Percentiles rank a stretch among this genome's conserved stretches.
phyloP scores from a whole-genome alignment of 2,329 filamentous ascomycete genomes.

The Claviceps maximensis region DNA sequence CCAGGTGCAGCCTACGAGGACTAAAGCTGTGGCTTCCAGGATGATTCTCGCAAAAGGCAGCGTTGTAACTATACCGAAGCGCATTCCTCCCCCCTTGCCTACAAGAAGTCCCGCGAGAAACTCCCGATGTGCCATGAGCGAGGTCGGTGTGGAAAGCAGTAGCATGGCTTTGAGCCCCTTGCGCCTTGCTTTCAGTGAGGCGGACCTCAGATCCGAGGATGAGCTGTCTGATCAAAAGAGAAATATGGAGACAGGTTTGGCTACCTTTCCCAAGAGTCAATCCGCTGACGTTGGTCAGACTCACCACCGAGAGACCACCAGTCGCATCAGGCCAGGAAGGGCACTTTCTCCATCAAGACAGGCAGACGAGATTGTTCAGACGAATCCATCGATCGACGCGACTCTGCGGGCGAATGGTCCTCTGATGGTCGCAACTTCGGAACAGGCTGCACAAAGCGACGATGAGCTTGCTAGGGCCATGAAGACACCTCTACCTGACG shows the following conservation, averaged over 20 bases:
- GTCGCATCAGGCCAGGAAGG: background rate
- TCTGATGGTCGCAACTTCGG: background rate
- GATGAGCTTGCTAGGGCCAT: background rate
- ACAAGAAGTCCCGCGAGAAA: slow-evolving; percentile 58
- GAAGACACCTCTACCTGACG: slow-evolving; percentile 1
- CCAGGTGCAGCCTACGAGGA: slow-evolving; percentile 38
- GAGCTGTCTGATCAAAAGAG: slow-evolving; percentile 7
- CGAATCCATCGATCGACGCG: slow-evolving; percentile 1
- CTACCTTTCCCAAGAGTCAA: background rate
- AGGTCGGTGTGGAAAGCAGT: slow-evolving; percentile 46
- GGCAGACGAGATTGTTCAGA: background rate
- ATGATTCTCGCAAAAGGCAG: slow-evolving; percentile 61
- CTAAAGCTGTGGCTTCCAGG: slow-evolving; percentile 48
- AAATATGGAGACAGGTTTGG: background rate
- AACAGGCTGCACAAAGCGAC: background rate
- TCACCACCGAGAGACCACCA: background rate
- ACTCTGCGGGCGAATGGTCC: background rate
- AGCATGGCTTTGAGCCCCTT: slow-evolving; percentile 35
- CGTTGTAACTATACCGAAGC: slow-evolving; percentile 74
- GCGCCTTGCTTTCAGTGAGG: slow-evolving; percentile 32
- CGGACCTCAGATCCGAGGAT: slow-evolving; percentile 15
- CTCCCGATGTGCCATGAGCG: slow-evolving; percentile 36
- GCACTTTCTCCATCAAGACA: background rate
- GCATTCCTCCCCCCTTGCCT: slow-evolving; percentile 64
- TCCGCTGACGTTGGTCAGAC: background rate